phyloP scores from a whole-genome alignment of 2,329 filamentous ascomycete genomes.

The Colletotrichum lupini region DNA sequence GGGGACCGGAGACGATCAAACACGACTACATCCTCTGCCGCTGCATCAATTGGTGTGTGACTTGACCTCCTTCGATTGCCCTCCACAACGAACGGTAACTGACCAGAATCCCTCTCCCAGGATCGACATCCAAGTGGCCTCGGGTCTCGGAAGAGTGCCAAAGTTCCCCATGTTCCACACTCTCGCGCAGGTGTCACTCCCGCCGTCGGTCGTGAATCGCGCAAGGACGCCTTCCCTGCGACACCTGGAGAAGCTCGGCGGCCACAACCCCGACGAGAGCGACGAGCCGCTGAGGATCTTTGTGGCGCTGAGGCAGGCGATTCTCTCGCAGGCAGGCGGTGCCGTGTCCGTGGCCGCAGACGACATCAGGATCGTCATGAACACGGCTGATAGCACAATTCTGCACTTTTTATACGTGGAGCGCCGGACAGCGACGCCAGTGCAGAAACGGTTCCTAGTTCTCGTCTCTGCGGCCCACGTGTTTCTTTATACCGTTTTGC shows the following conservation, averaged over 20 bases:
- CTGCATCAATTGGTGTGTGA: conserved; percentile 36
- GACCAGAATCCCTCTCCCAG: background rate
- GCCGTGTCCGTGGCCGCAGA: conserved; percentile 24
- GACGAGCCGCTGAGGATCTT: conserved; percentile 28
- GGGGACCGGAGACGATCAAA: conserved; percentile 30
- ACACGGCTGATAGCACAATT: conserved; percentile 35
- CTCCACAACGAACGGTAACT: background rate
- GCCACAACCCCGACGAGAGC: conserved; percentile 12
- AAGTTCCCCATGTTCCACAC: conserved; percentile 36
- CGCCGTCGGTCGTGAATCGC: conserved; percentile 14
- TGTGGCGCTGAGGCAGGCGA: conserved; percentile 27
- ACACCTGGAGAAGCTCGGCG: conserved; percentile 27
- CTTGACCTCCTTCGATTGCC: background rate
- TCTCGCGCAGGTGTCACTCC: conserved; percentile 33
- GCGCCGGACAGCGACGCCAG: conserved; percentile 14
- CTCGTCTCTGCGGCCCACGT: conserved; percentile 34
- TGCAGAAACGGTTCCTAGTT: conserved; percentile 19
- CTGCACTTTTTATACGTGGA: conserved; percentile 32
- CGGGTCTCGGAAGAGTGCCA: conserved; percentile 33
- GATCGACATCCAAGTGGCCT: conserved; percentile 35
- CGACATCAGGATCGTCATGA: conserved; percentile 36
- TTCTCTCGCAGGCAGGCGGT: conserved; percentile 15
- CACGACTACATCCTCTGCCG: conserved; percentile 38
- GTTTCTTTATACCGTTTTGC: conserved; percentile 33
- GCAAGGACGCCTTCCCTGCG: conserved; percentile 26